Percentiles rank a stretch among this genome's conserved stretches.
These are phyloP conservation scores for Hanseniaspora mollemarum DNA, from an alignment of 805 yeast genomes.

Conservation along the genomic window DNA sequence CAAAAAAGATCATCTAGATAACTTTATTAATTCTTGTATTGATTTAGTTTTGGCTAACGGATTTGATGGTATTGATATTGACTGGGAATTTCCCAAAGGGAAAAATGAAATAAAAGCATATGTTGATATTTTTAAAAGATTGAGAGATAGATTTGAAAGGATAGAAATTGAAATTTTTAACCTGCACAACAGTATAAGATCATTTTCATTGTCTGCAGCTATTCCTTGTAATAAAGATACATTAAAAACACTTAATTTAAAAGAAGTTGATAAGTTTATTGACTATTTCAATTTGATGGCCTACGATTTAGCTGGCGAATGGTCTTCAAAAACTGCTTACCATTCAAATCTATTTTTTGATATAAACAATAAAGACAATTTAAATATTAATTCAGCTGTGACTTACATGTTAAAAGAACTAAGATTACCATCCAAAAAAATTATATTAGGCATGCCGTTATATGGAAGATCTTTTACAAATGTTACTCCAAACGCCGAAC, in stretches of 20 bases:
- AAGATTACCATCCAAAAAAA: conserved; percentile 38
- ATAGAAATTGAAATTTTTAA: conserved; percentile 28
- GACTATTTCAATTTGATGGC: conserved; percentile 81
- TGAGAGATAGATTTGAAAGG: conserved; percentile 34
- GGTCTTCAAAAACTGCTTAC: conserved; percentile 52
- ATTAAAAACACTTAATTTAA: conserved; percentile 35
- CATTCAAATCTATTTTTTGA: conserved; percentile 54
- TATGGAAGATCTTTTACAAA: conserved; percentile 55
- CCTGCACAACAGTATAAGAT: conserved; percentile 16
- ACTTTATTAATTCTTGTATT: conserved; percentile 43
- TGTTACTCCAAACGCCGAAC: conserved; percentile 29
- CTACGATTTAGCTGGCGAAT: conserved; percentile 73
- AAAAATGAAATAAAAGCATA: conserved; percentile 36
- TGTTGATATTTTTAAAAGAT: conserved; percentile 33
- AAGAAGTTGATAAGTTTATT: conserved; percentile 46
- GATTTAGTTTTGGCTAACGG: conserved; percentile 42
- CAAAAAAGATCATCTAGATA: conserved; percentile 29
- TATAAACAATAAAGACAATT: conserved; percentile 22
- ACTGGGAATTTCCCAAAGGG: conserved; percentile 79
- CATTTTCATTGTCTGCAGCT: conserved; percentile 55
- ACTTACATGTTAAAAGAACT: conserved; percentile 32
- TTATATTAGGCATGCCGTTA: conserved; percentile 76
- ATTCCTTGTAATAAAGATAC: conserved; percentile 54
- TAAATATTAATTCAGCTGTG: conserved; percentile 43
- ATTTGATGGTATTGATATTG: conserved; percentile 86